Base-by-base conservation (phyloP, 164 flowering plant genomes). In the Vitis riparia region DNA sequence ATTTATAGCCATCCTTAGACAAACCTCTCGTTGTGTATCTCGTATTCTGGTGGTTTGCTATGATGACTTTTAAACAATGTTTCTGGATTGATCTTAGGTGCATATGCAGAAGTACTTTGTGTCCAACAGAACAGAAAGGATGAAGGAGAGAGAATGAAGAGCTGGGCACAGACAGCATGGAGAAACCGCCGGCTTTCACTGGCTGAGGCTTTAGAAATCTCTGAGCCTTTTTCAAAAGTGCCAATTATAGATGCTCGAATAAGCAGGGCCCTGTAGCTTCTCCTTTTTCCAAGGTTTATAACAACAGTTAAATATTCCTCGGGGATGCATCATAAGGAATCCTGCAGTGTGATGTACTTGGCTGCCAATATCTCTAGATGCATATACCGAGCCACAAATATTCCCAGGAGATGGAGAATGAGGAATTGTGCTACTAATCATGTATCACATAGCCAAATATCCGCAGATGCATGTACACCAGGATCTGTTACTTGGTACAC, bases 151-250 rank as follows among this genome's bases (percentile, higher is more conserved):
- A 80, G 78, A 67, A 76, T 92, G 92, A 92, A 79, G 80, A 81
- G 65, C 2, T 92, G 97, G 98, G 97, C 97, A 29, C 90, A 90
- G 70, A 37, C 70, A 30, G 71, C 85, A 58, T 95, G 99, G 98
- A 87, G 76, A 80, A 92, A 91, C 74, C 79, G 77, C 29, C 83
- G 98, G 51, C 62, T 92, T 11, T 85, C 99, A 60, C 79, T 95
- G 5, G 85, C 87, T 1, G 89, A 92, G 71, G 97, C 91, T 57
- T 73, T 94, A 48, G 90, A 89, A n/a, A 56, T 82, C 27, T 69
- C 86, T 1, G 88, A 83, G 72, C 32, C 86, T 19, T 78, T 82
- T 55, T 68, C 84, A 23, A 83, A 74, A 67, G 75, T 79, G 59
- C 81, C 87, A 19, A 83, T 95, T 49, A 66, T 95, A 52, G 99